These are phyloP conservation scores for Nitzschia sp. DNA, from an alignment of 108 stramenopile genomes.

Conservation along the genomic window DNA sequence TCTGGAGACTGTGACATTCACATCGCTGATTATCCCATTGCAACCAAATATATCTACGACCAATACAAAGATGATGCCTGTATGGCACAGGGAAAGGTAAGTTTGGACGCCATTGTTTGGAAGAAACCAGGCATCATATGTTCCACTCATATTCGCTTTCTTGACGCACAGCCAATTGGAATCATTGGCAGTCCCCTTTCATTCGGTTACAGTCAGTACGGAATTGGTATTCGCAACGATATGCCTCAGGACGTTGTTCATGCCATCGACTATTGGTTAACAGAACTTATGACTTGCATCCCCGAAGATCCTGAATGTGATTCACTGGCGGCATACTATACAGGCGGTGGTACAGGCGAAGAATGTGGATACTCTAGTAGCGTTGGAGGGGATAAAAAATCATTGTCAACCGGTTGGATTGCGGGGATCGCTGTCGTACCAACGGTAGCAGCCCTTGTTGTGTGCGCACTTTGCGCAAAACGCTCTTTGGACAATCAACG, in stretches of 20 bases:
- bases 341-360: constrained; percentile 24
- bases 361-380: constrained; percentile 33
- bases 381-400: background rate
- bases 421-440: constrained; percentile 20
- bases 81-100: constrained; percentile 15
- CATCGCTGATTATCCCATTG: constrained; percentile 32
- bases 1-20: constrained; percentile 21
- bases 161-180: constrained; percentile 39
- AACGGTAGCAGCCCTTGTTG: background rate
- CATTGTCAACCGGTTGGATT: constrained; percentile 4
- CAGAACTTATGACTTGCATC: constrained; percentile 30
- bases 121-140: no score
- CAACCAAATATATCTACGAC: constrained; percentile 19
- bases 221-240: constrained; percentile 32
- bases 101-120: background rate
- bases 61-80: constrained; percentile 15
- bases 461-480: background rate
- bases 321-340: constrained; percentile 24
- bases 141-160: background rate
- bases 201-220: constrained; percentile 42
- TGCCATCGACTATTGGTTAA: constrained; percentile 33
- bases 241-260: constrained; percentile 16
- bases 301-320: constrained; percentile 19
- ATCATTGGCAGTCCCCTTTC: constrained; percentile 27
- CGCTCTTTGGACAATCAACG: constrained; percentile 3